A percentile compares a stretch with the other conserved stretches of the same genome.
Conservation (phyloP, 805 yeast genomes). For the Lipomyces starkeyi region DNA sequence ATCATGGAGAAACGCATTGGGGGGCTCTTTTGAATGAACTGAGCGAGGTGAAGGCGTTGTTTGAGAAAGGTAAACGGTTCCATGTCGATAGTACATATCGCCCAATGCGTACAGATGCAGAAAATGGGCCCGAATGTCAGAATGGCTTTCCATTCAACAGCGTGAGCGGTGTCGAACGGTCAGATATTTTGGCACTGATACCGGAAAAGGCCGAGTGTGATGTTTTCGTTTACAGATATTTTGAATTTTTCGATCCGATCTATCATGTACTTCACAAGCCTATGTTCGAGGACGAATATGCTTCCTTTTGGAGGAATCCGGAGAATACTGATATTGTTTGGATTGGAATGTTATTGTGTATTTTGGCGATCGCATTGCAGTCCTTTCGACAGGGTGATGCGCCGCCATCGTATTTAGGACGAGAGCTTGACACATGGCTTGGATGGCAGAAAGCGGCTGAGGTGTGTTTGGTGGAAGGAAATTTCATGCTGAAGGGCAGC, state of each 20-base stretch:
- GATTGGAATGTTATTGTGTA: constrained; percentile 43
- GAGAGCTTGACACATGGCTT: constrained; percentile 38
- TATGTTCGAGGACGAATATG: constrained; percentile 41
- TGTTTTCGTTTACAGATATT: constrained; percentile 41
- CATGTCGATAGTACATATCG: constrained; percentile 10
- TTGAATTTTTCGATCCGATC: constrained; percentile 42
- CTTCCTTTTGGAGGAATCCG: constrained; percentile 44
- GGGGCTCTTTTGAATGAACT: constrained; percentile 44
- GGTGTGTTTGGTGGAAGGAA: constrained; percentile 43
- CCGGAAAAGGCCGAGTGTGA: constrained; percentile 41
- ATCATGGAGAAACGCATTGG: constrained; percentile 49
- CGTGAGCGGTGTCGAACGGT: constrained; percentile 20
- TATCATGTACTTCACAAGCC: constrained; percentile 43
- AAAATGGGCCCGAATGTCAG: background rate
- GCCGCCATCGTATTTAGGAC: constrained; percentile 38
- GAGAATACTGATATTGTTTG: constrained; percentile 42
- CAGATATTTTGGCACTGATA: constrained; percentile 40
- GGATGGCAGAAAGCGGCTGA: constrained; percentile 44
- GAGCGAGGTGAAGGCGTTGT: constrained; percentile 33
- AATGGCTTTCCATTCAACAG: constrained; percentile 32
- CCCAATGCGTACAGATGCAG: background rate
- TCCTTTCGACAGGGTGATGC: constrained; percentile 39
- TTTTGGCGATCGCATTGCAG: constrained; percentile 42
- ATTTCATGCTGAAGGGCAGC: constrained; percentile 43
- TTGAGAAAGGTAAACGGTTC: constrained; percentile 24